Percentiles rank a stretch among this genome's conserved stretches.
These are phyloP conservation scores for Notholithocarpus densiflorus DNA, from an alignment of 306 rosid species.

Conservation along the genomic window DNA sequence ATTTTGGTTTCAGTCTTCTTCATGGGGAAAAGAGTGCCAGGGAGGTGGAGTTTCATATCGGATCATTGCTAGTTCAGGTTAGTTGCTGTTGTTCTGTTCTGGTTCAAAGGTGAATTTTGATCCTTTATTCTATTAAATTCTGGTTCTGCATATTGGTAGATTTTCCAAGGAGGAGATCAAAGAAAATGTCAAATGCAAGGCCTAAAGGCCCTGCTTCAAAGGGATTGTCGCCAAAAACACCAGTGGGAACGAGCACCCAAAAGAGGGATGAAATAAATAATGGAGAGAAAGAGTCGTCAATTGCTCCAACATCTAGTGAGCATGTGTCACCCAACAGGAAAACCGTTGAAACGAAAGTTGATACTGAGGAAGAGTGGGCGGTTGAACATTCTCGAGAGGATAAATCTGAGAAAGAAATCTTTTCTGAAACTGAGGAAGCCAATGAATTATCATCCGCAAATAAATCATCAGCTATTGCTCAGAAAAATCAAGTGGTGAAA, in stretches of 20 bases:
- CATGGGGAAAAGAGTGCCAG: slow-evolving; percentile 40
- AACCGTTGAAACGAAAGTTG: slow-evolving; percentile 29
- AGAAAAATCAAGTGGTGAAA: slow-evolving; percentile 25
- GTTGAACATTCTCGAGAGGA: slow-evolving; percentile 35
- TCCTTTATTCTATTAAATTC: neutral
- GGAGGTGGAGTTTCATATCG: slow-evolving; percentile 41
- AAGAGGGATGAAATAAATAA: slow-evolving; percentile 35
- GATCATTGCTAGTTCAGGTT: slow-evolving; percentile 58
- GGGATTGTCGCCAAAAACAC: slow-evolving; percentile 49
- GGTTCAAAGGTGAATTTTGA: neutral
- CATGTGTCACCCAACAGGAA: slow-evolving; percentile 19
- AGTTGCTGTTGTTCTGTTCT: slow-evolving; percentile 20
- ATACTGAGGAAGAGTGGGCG: slow-evolving; percentile 27
- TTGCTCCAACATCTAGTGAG: slow-evolving; percentile 45
- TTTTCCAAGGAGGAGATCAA: slow-evolving; percentile 61
- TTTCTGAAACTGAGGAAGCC: slow-evolving; percentile 31
- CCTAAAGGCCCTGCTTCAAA: slow-evolving; percentile 46
- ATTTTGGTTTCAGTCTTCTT: slow-evolving; percentile 50
- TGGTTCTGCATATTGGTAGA: slow-evolving; percentile 36
- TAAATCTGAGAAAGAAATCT: slow-evolving; percentile 30
- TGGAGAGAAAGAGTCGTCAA: slow-evolving; percentile 44
- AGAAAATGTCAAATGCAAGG: slow-evolving; percentile 48
- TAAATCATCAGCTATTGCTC: slow-evolving; percentile 22
- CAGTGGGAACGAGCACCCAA: slow-evolving; percentile 32
- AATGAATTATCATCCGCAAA: slow-evolving; percentile 31